Evolutionary conservation across 306 rosid species (phyloP), one percentile per base, ranked within the genome.

Genomic region (Medicago truncatula): DNA sequence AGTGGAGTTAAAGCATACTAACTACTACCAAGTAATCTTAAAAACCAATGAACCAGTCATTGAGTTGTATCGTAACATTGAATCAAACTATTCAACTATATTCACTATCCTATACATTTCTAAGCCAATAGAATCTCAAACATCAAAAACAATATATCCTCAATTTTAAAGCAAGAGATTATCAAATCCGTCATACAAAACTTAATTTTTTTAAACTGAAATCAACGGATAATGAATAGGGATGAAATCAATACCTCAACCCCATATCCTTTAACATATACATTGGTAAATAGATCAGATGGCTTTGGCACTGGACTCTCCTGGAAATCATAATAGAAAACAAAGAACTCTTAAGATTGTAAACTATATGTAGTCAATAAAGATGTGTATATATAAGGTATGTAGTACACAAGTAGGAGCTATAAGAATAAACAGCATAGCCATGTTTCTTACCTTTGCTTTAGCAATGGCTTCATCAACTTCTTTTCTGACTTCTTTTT

Each of bases 401-500:
- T 61, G 41, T 16, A 44, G 23, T 36, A 46, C 23, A 18, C 1
- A 50, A n/a, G 10, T 14, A 49, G 20, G 54, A 13, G 25, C 58
- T 15, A 50, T 34, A 40, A 41, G 38, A 56, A 49, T 58, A 59
- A 52, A 57, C 61, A 67, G 46, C 25, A 76, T 71, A 67, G 18
- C 50, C 41, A 12, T 40, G 76, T 41, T 74, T 69, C 83, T 67
- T 82, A 96, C 99, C 96, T 92, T 96, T 54, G 99, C 98, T 87
- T 84, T 78, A 25, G 97, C 98, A 70, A 96, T 92, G 61, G 98
- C 97, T 25, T 96, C 98, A 5, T 96, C 99, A 44, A 92, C 98
- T 83, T 90, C 75, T 83, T 82, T 96, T 76, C 96, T 89, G 57
- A 74, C 50, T 87, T 90, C 89, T 83, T 92, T 96, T 81, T 96